Conservation (phyloP, 2,329 filamentous ascomycete genomes). For the Alternaria sp. region DNA sequence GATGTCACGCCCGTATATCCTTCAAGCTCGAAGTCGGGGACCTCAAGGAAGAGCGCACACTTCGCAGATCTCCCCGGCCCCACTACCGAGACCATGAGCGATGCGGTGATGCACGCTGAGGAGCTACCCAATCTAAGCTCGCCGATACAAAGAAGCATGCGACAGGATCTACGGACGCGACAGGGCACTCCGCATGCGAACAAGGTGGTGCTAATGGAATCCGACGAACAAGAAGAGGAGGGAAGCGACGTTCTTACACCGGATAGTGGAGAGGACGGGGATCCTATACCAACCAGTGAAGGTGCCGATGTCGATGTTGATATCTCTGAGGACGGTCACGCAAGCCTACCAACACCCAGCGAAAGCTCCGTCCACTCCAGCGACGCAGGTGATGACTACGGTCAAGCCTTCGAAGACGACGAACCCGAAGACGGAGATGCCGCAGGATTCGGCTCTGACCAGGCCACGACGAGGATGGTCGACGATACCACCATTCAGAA, state of each 20-base stretch:
- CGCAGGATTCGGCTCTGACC: constrained; percentile 40
- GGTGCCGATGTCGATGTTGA: neutral
- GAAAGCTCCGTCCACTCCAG: constrained; percentile 10
- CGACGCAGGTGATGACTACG: constrained; percentile 2
- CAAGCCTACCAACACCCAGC: constrained; percentile 10
- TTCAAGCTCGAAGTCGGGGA: neutral
- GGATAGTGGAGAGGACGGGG: constrained; percentile 30
- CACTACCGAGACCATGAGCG: constrained; percentile 18
- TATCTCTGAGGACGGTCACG: neutral
- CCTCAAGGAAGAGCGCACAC: constrained; percentile 21
- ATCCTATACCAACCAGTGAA: neutral
- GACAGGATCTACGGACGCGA: constrained; percentile 30
- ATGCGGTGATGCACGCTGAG: constrained; percentile 15
- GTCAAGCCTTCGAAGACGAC: constrained; percentile 16
- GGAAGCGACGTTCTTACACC: constrained; percentile 36
- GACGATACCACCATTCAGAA: constrained; percentile 59
- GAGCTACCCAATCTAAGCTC: constrained; percentile 21
- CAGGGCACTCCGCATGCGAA: constrained; percentile 41
- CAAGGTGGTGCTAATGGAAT: constrained; percentile 24
- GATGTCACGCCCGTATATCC: constrained; percentile 17
- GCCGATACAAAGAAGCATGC: constrained; percentile 19
- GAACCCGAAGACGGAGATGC: constrained; percentile 32
- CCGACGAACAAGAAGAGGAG: constrained; percentile 35
- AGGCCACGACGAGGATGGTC: constrained; percentile 43
- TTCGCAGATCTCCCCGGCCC: constrained; percentile 10